Base-by-base conservation (phyloP, 2,329 filamentous ascomycete genomes). In the Venturia nashicola region DNA sequence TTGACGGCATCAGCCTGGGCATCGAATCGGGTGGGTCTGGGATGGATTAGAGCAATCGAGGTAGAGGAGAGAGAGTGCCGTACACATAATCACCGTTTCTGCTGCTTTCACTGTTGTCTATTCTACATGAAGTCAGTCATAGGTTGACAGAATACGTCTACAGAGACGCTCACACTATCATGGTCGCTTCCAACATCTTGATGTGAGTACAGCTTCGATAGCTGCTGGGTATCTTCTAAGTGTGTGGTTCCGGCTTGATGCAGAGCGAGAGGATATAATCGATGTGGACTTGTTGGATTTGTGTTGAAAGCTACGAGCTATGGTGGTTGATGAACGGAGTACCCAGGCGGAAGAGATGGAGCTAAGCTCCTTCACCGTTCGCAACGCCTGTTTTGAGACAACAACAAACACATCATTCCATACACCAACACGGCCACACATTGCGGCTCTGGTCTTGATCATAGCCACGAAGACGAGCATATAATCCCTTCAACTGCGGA, bases 101-200 rank as follows among this genome's bases (percentile, higher is more conserved):
- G 81, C 91, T 96, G 80, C 89, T 92, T 81, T 99, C 94, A 81
- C 92, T 97, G 83, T 97, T 99, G 84, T 99, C 94, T 73, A 97
- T 91, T 76, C 85, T 87, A 70, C 66, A 65, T 68, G 65, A 55
- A 36, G 65, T 73, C 67, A 73, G 69, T 65, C 27, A 57, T 63
- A 62, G 67, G 64, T 63, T 61, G 60, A 57, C 36, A 42, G 36
- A 64, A 51, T 61, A 14, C 72, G 67, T 71, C 51, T 12, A 70
- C 64, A 65, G 62, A 40, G n/a, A 54, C 64, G 68, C 75, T 32
- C 73, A 81, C 83, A 97, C 87, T 77, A 99, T 90, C 92, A 99
- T 97, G 68, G 96, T 95, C 80, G 94, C 95, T 86, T 99, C 94
- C 78, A 99, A 87, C 79, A 99, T 99, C 74, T 83, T 92, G 86